Conservation (phyloP, 2,329 filamentous ascomycete species). For the Scopulariopsis brevicaulis region DNA sequence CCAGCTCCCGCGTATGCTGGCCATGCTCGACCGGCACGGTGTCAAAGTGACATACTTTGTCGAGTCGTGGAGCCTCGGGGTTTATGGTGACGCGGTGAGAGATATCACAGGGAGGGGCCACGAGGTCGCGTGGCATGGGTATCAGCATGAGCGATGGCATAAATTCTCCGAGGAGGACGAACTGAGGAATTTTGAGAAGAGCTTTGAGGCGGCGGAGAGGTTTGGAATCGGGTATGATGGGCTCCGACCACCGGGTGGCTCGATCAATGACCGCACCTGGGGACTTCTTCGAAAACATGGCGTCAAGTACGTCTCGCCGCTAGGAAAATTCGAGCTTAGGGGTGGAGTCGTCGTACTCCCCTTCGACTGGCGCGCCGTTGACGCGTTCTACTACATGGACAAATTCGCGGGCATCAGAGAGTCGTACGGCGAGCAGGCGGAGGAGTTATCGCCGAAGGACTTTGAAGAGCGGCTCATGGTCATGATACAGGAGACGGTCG, state of each 20-base stretch:
- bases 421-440: constrained; percentile 9
- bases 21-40: constrained; percentile 9
- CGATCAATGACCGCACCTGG: constrained; percentile 13
- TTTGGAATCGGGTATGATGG: constrained; percentile 11
- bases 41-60: constrained; percentile 17
- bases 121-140: constrained; percentile 19
- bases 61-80: constrained; percentile 17
- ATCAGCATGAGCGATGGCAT: constrained; percentile 16
- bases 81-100: constrained; percentile 12
- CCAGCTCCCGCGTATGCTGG: constrained; percentile 17
- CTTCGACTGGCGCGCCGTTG: constrained; percentile 17
- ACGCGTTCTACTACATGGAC: constrained; percentile 20
- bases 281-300: constrained; percentile 10
- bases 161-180: constrained; percentile 9
- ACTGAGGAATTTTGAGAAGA: constrained; percentile 13
- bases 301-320: constrained; percentile 15
- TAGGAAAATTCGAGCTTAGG: constrained; percentile 11
- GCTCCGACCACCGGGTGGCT: constrained; percentile 16
- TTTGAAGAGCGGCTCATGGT: constrained; percentile 11
- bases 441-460: constrained; percentile 7
- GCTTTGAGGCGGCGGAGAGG: constrained; percentile 9
- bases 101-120: constrained; percentile 11
- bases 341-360: constrained; percentile 14
- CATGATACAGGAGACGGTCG: constrained; percentile 11
- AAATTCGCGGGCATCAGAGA: constrained; percentile 13